These are phyloP conservation scores for Tylopilus vinaceipallidus DNA, from an alignment of 768 basidiomycete species.

Conservation along the genomic window DNA sequence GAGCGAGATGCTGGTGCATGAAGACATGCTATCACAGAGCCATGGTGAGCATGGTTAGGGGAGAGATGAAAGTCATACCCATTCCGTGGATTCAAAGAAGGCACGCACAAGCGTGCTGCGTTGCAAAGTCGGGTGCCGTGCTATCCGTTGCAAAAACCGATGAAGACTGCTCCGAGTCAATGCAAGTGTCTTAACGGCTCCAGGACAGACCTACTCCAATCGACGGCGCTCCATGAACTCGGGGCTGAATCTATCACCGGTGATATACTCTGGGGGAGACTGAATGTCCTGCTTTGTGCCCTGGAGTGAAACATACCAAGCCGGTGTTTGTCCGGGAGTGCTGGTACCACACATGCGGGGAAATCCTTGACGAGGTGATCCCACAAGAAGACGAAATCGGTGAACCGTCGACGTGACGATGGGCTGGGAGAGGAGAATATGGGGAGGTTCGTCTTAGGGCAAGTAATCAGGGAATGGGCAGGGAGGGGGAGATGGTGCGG, in stretches of 20 bases:
- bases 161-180: conserved; percentile 60
- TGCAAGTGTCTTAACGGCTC: not conserved
- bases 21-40: conserved; percentile 69
- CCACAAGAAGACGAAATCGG: conserved; percentile 94
- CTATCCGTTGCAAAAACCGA: conserved; percentile 85
- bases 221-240: conserved; percentile 96
- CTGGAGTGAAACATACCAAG: conserved; percentile 59
- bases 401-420: conserved; percentile 83
- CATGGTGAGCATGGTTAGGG: conserved; percentile 3
- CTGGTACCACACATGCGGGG: conserved; percentile 96
- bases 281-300: conserved; percentile 1
- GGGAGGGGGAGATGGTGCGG: conserved; percentile 18
- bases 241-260: conserved; percentile 94
- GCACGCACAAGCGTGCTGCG: conserved; percentile 87
- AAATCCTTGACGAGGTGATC: conserved; percentile 89
- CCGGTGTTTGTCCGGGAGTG: conserved; percentile 94
- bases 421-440: conserved; percentile 78
- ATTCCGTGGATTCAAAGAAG: conserved; percentile 97
- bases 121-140: conserved; percentile 93
- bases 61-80: conserved; percentile 54
- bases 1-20: conserved; percentile 95
- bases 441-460: conserved; percentile 78
- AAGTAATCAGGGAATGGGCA: conserved; percentile 2
- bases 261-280: conserved; percentile 77
- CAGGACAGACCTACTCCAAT: conserved; percentile 61